phyloP scores from a whole-genome alignment of 139 green algal genomes.

The Closterium sp. region DNA sequence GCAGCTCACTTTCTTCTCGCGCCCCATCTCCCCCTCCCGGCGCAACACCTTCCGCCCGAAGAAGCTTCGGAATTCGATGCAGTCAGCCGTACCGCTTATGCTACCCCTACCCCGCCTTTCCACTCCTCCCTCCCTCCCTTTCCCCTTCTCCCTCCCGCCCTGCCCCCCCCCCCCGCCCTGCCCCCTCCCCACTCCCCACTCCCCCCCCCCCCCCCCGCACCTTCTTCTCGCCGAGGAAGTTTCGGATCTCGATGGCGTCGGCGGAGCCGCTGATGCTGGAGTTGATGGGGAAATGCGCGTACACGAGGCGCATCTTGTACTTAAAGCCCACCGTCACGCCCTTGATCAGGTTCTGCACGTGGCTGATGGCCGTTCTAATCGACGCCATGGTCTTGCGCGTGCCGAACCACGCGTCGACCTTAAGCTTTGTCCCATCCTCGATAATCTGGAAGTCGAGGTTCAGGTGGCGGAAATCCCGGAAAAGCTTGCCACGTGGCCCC shows the following conservation, averaged over 20 bases:
- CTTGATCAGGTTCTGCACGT: slow-evolving; percentile 88
- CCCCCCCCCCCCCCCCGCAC: too few species aligned
- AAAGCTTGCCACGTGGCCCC: slow-evolving; percentile 50
- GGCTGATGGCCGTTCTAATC: slow-evolving; percentile 84
- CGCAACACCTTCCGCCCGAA: too few species aligned
- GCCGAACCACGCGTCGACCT: slow-evolving; percentile 69
- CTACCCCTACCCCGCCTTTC: too few species aligned
- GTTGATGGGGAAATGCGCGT: slow-evolving; percentile 99
- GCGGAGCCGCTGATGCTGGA: slow-evolving; percentile 85
- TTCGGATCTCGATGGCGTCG: slow-evolving; percentile 87
- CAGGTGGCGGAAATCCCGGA: slow-evolving; percentile 43
- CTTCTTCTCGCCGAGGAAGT: slow-evolving; percentile 99
- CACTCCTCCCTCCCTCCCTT: too few species aligned
- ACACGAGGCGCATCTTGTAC: slow-evolving; percentile 99
- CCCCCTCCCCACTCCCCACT: too few species aligned
- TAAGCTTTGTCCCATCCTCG: slow-evolving; percentile 25
- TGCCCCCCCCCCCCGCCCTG: too few species aligned
- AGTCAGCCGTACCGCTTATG: too few species aligned
- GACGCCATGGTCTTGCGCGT: slow-evolving; percentile 86
- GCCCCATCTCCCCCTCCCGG: too few species aligned
- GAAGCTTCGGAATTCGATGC: too few species aligned
- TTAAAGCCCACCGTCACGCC: slow-evolving; percentile 79
- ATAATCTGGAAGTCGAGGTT: slow-evolving; percentile 46
- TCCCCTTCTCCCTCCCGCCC: too few species aligned
- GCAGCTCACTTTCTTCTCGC: too few species aligned